phyloP scores from a whole-genome alignment of 768 basidiomycete genomes.

The Multifurca ochricompacta region DNA sequence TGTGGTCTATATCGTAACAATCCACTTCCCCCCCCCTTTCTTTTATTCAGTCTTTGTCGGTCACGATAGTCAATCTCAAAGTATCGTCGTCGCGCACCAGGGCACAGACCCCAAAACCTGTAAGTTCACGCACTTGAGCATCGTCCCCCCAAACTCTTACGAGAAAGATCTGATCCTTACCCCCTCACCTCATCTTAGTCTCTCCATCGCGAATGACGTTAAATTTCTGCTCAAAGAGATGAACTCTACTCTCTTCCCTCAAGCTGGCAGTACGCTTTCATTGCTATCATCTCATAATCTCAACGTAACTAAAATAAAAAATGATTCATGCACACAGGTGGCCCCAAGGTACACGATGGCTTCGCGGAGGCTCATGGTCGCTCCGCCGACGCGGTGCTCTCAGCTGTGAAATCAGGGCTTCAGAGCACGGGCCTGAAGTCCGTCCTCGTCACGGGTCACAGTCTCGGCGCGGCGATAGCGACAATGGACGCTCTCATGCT shows the following conservation, averaged over 20 bases:
- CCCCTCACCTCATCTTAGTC: conserved; percentile 16
- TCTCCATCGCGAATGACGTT: conserved; percentile 33
- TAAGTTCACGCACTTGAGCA: too few species aligned
- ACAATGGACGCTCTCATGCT: conserved; percentile 38
- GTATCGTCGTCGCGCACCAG: conserved; percentile 36
- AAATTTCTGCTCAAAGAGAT: conserved; percentile 27
- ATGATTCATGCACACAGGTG: conserved; percentile 28
- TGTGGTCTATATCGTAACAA: too few species aligned
- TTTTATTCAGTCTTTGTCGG: conserved; percentile 31
- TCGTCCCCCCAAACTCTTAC: not conserved
- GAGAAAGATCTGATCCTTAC: not conserved
- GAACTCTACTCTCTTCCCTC: conserved; percentile 29
- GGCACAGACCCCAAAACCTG: conserved; percentile 33
- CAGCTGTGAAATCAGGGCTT: conserved; percentile 28
- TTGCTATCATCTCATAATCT: too few species aligned
- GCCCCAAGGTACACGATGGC: conserved; percentile 33
- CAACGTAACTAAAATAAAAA: too few species aligned
- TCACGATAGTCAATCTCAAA: conserved; percentile 28
- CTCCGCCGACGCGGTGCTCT: conserved; percentile 31
- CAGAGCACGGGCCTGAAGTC: conserved; percentile 27
- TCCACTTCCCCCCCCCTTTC: not conserved
- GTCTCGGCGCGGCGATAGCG: conserved; percentile 41
- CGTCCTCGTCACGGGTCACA: conserved; percentile 39
- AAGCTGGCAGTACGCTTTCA: conserved; percentile 23
- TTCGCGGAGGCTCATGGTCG: conserved; percentile 35